Conservation (phyloP, 805 yeast genomes). For the Yarrowia yakushimensis region DNA sequence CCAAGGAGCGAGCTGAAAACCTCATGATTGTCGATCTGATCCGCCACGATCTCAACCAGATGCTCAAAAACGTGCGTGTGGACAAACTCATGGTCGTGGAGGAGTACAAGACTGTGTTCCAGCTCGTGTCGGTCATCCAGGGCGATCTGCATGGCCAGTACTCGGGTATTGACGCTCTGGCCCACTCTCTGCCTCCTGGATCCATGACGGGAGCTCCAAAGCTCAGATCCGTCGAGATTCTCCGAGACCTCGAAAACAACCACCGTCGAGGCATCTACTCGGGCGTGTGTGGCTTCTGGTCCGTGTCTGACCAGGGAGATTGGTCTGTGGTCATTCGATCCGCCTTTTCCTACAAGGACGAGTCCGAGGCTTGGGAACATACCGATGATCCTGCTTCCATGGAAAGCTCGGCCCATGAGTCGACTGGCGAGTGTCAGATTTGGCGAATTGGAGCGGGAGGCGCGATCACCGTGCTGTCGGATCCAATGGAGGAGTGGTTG, state of each 20-base stretch:
- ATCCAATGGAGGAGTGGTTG: conserved; percentile 81
- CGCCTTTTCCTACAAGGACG: conserved; percentile 60
- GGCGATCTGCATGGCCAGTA: conserved; percentile 52
- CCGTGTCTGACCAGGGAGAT: conserved; percentile 78
- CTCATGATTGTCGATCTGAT: conserved; percentile 95
- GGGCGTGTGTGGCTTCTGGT: conserved; percentile 96
- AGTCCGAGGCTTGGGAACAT: conserved; percentile 36
- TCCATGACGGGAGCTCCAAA: conserved; percentile 99
- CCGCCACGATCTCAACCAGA: conserved; percentile 78
- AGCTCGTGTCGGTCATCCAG: conserved; percentile 81
- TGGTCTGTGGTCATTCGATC: conserved; percentile 96
- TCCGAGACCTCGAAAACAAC: conserved; percentile 54
- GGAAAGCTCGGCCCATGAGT: conserved; percentile 1
- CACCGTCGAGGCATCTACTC: conserved; percentile 79
- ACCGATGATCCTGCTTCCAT: conserved; percentile 31
- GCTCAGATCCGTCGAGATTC: conserved; percentile 80
- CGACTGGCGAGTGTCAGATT: conserved; percentile 27
- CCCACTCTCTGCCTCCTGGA: conserved; percentile 88
- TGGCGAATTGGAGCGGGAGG: conserved; percentile 99
- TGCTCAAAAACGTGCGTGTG: conserved; percentile 64
- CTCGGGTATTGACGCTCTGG: conserved; percentile 74
- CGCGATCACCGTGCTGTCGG: conserved; percentile 87
- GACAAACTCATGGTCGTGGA: conserved; percentile 84
- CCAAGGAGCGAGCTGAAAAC: conserved; percentile 93
- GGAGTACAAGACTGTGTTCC: conserved; percentile 87